Percentiles rank a stretch among this genome's conserved stretches.
Evolutionary conservation across 805 yeast species (phyloP).

Genomic region (Metschnikowia proteae): DNA sequence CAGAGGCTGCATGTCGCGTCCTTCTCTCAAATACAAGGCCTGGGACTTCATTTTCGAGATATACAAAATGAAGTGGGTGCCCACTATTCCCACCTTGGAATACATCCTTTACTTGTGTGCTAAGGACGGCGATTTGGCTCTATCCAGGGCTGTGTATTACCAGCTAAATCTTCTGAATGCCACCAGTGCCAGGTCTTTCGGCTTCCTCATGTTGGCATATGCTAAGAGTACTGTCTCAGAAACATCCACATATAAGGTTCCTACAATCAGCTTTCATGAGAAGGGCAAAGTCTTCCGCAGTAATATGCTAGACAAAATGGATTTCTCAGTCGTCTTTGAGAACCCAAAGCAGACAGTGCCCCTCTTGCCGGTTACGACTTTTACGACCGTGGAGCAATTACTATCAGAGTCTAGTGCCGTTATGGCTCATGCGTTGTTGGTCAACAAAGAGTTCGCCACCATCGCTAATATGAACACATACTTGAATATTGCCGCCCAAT

Average conservation of each 20-base stretch:
- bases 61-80: conserved; percentile 41
- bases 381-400: conserved; percentile 41
- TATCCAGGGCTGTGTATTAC: conserved; percentile 64
- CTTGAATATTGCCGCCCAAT: conserved; percentile 43
- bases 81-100: conserved; percentile 51
- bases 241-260: conserved; percentile 11
- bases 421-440: conserved; percentile 52
- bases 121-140: conserved; percentile 69
- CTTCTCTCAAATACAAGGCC: conserved; percentile 49
- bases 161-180: conserved; percentile 38
- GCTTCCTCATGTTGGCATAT: conserved; percentile 48
- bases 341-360: conserved; percentile 47
- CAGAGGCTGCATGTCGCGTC: conserved; percentile 59
- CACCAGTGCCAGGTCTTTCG: conserved; percentile 38
- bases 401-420: conserved; percentile 76
- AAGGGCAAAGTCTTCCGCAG: conserved; percentile 46
- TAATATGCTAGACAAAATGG: conserved; percentile 42
- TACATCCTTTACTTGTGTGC: conserved; percentile 76
- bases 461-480: conserved; percentile 46
- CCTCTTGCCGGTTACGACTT: conserved; percentile 56
- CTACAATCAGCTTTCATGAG: conserved; percentile 36
- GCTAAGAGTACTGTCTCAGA: conserved; percentile 30
- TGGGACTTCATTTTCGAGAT: conserved; percentile 78
- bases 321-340: conserved; percentile 22
- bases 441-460: conserved; percentile 42